phyloP scores from a whole-genome alignment of 208 protist species.

The Wallacemonas sp. region DNA sequence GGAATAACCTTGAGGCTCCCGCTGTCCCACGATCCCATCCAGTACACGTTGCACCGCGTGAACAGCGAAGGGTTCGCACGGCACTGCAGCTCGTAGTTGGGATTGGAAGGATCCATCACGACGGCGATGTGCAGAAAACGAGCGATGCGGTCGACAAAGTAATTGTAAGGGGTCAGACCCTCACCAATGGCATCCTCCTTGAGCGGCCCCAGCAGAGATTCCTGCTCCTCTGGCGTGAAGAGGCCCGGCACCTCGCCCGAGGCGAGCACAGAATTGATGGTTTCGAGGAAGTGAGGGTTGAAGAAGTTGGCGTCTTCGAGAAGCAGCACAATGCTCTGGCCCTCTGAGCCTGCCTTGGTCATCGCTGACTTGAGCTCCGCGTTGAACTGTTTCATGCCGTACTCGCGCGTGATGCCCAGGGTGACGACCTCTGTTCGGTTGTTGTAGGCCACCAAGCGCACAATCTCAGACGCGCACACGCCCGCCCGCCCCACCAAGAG shows the following conservation, averaged over 20 bases:
- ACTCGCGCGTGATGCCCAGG: conserved; percentile 90
- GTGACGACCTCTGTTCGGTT: conserved; percentile 89
- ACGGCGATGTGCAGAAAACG: conserved; percentile 95
- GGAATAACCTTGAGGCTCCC: conserved; percentile 91
- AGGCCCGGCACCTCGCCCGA: conserved; percentile 97
- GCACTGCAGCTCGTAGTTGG: conserved; percentile 90
- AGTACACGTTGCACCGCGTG: conserved; percentile 96
- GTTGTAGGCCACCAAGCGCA: conserved; percentile 92
- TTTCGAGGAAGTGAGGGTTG: conserved; percentile 90
- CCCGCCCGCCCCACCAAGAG: conserved; percentile 94
- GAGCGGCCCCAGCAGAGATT: conserved; percentile 92
- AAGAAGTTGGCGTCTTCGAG: conserved; percentile 96
- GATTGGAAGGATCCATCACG: conserved; percentile 94
- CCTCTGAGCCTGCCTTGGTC: conserved; percentile 89
- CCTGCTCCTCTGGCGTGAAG: conserved; percentile 96
- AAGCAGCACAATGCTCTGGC: conserved; percentile 88
- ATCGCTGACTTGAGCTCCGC: conserved; percentile 94
- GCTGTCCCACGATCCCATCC: conserved; percentile 94
- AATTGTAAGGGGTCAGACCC: conserved; percentile 86
- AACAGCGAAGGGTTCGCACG: conserved; percentile 96
- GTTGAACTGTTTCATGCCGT: conserved; percentile 93
- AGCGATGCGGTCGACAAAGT: conserved; percentile 91
- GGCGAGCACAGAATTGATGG: conserved; percentile 95
- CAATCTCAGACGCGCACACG: conserved; percentile 90
- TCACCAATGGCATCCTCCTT: conserved; percentile 88